These are phyloP conservation scores for Begonia fuchsioides DNA, from an alignment of 306 rosid species.

Conservation along the genomic window DNA sequence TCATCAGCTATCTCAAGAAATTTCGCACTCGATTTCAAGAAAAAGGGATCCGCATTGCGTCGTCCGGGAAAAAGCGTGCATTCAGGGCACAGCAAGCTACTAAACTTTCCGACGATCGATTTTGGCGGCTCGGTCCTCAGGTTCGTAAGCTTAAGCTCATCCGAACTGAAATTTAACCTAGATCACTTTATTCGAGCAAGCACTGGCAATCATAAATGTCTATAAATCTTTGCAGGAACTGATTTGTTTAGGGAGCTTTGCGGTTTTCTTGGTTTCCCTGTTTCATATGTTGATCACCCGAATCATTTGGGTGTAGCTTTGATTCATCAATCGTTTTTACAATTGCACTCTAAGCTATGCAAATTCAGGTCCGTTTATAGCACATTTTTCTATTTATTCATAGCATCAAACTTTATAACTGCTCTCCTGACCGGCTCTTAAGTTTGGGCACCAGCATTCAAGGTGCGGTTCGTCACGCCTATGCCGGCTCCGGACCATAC, in stretches of 20 bases:
- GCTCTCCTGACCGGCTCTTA: too few relatives aligned
- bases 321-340: neutral
- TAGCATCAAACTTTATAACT: too few relatives aligned
- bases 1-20: conserved; percentile 19
- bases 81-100: conserved; percentile 4
- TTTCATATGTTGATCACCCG: conserved; percentile 7
- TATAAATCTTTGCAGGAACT: conserved; percentile 13
- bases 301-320: conserved; percentile 3
- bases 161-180: neutral
- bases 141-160: neutral
- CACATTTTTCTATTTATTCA: too few relatives aligned
- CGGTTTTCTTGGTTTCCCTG: conserved; percentile 5
- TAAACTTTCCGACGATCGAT: neutral
- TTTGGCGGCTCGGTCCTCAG: conserved; percentile 1
- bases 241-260: conserved; percentile 11
- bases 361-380: too few relatives aligned
- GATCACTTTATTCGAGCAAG: neutral
- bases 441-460: too few relatives aligned
- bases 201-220: neutral
- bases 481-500: too few relatives aligned
- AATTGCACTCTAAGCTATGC: too few relatives aligned
- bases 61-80: conserved; percentile 1
- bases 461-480: too few relatives aligned
- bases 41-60: neutral
- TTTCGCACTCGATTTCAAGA: conserved; percentile 2